Evolutionary conservation across 1,139 yeast genomes (phyloP).

Genomic region (Scheffersomyces stambukii): DNA sequence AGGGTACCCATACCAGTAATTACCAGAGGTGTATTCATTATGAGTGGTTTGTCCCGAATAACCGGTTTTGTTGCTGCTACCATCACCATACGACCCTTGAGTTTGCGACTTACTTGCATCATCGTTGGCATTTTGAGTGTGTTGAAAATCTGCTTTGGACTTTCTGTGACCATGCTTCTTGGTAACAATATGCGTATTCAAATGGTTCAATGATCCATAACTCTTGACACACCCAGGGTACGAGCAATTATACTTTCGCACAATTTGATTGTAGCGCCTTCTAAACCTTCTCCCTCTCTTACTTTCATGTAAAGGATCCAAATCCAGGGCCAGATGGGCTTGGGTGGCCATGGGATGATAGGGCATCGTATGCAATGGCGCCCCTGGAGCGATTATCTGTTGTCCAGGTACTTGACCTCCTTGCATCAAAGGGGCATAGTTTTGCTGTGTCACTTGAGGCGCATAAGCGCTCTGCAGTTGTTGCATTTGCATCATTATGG

Average conservation of each 20-base stretch:
- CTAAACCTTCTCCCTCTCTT: slow-evolving; percentile 48
- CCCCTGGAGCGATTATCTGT: no score
- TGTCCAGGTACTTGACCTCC: no score
- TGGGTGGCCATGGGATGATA: no score
- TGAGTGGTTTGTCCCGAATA: slow-evolving; percentile 2
- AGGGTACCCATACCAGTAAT: slow-evolving; percentile 14
- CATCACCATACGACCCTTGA: slow-evolving; percentile 3
- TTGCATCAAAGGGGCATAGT: no score
- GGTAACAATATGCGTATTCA: slow-evolving; percentile 70
- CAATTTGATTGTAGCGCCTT: slow-evolving; percentile 66
- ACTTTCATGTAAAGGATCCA: slow-evolving; percentile 12
- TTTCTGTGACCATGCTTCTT: slow-evolving; percentile 72
- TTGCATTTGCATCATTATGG: slow-evolving; percentile 2
- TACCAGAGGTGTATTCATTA: slow-evolving; percentile 11
- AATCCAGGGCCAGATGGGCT: no score
- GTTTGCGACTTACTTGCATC: slow-evolving; percentile 3
- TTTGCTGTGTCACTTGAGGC: no score
- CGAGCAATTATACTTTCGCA: slow-evolving; percentile 60
- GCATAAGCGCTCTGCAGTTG: no score
- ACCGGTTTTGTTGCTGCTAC: slow-evolving; percentile 7
- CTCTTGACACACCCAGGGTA: slow-evolving; percentile 61
- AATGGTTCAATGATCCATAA: slow-evolving; percentile 73
- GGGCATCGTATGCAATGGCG: no score
- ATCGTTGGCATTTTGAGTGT: slow-evolving; percentile 14
- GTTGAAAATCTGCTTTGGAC: slow-evolving; percentile 60